Conservation (phyloP, 148 eudicot genomes). For the Talinum fruticosum region DNA sequence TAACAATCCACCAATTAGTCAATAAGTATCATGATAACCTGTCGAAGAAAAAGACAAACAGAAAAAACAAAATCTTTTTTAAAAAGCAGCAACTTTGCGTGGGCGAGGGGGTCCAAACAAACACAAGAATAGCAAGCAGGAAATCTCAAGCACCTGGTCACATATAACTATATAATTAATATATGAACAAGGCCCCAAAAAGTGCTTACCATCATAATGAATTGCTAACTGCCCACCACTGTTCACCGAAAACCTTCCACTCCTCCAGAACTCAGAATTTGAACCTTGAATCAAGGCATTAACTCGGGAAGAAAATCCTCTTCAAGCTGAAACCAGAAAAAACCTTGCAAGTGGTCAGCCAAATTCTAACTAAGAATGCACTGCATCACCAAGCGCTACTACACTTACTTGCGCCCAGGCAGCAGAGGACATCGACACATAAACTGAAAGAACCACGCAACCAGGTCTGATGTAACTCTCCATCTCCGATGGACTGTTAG, state of each 20-base stretch:
- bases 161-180: neutral
- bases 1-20: neutral
- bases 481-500: constrained; percentile 82
- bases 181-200: neutral
- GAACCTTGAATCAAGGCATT: constrained; percentile 44
- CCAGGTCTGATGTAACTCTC: constrained; percentile 97
- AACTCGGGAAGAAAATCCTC: constrained; percentile 45
- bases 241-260: constrained; percentile 63
- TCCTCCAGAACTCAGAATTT: constrained; percentile 62
- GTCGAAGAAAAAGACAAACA: neutral
- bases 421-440: constrained; percentile 62
- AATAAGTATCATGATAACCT: neutral
- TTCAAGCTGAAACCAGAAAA: constrained; percentile 55
- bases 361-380: constrained; percentile 1
- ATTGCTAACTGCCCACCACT: constrained; percentile 48
- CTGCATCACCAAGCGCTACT: neutral
- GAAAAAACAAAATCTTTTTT: no score
- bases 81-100: neutral
- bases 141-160: neutral
- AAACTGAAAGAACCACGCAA: constrained; percentile 69
- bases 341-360: constrained; percentile 18
- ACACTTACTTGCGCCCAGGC: constrained; percentile 68
- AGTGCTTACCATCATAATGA: constrained; percentile 27
- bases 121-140: neutral
- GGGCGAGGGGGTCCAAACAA: neutral